A percentile compares a stretch with the other conserved stretches of the same genome.
Evolutionary conservation across 2,329 filamentous ascomycete genomes (phyloP).

Genomic region (Reticulascus tulasneorum): DNA sequence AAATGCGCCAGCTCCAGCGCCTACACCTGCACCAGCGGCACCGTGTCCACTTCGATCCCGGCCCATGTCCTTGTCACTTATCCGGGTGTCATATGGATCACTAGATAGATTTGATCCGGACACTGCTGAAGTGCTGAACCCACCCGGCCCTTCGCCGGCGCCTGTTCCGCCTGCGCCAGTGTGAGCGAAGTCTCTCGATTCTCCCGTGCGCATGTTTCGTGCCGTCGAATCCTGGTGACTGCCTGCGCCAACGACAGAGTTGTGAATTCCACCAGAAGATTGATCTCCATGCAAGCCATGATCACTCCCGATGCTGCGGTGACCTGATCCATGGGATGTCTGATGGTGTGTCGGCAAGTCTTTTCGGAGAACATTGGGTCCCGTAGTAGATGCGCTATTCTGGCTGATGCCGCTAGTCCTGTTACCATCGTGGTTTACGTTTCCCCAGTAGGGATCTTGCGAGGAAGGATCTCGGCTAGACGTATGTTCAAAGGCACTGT

Average conservation of each 20-base stretch:
- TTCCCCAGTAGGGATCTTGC: conserved; percentile 11
- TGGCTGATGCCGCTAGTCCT: conserved; percentile 1
- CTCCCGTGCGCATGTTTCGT: conserved; percentile 7
- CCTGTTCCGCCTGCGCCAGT: conserved; percentile 5
- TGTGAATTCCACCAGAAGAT: conserved; percentile 8
- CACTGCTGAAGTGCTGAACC: neutral
- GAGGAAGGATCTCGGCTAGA: conserved; percentile 1
- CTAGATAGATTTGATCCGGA: neutral
- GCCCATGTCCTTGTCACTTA: conserved; percentile 13
- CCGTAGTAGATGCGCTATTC: neutral
- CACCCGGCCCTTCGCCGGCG: conserved; percentile 4
- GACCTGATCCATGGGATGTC: neutral
- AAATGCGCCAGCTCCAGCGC: conserved; percentile 6
- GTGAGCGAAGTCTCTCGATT: conserved; percentile 9
- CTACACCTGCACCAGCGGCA: conserved; percentile 5
- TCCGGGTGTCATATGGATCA: conserved; percentile 11
- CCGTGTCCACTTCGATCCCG: conserved; percentile 9
- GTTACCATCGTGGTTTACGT: conserved; percentile 5
- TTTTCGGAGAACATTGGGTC: neutral
- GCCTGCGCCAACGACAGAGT: conserved; percentile 3
- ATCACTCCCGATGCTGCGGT: neutral
- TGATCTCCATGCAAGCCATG: conserved; percentile 1
- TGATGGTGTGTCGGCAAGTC: conserved; percentile 10
- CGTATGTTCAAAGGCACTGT: neutral
- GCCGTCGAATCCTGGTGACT: conserved; percentile 9